Conservation (phyloP, 2,329 filamentous ascomycete genomes). For the Westerdykella sp. region DNA sequence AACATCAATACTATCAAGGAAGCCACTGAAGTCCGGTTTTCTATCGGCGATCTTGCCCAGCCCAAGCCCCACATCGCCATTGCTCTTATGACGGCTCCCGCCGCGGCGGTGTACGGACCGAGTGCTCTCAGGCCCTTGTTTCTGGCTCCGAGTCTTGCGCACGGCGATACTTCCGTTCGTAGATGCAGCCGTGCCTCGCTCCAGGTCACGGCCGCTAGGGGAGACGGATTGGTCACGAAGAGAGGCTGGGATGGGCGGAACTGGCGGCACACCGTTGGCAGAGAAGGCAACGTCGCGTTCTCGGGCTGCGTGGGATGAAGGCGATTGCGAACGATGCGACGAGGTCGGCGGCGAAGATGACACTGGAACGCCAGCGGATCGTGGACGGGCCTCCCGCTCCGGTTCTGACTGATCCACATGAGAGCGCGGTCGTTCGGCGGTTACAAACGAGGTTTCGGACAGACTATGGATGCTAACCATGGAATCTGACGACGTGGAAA, state of each 20-base stretch:
- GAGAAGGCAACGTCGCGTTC: constrained; percentile 12
- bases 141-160: constrained; percentile 23
- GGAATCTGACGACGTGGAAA: constrained; percentile 56
- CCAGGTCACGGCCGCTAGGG: constrained; percentile 2
- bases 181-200: constrained; percentile 9
- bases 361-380: constrained; percentile 19
- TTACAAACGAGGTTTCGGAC: constrained; percentile 55
- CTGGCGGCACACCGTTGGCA: constrained; percentile 22
- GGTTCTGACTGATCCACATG: constrained; percentile 1
- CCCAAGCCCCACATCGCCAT: constrained; percentile 1
- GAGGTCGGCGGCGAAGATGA: constrained; percentile 10
- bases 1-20: constrained; percentile 33
- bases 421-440: constrained; percentile 14
- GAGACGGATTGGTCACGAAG: constrained; percentile 16
- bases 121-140: constrained; percentile 15
- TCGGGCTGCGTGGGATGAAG: constrained; percentile 6
- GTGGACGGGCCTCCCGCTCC: neutral
- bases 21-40: constrained; percentile 27
- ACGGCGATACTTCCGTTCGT: constrained; percentile 10
- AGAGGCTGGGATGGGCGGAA: constrained; percentile 28
- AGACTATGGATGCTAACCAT: constrained; percentile 65
- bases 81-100: constrained; percentile 4
- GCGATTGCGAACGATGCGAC: constrained; percentile 3
- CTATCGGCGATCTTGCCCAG: neutral
- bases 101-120: constrained; percentile 14